These are phyloP conservation scores for Leptomonas pyrrhocoris DNA, from an alignment of 208 protist genomes.

Conservation along the genomic window DNA sequence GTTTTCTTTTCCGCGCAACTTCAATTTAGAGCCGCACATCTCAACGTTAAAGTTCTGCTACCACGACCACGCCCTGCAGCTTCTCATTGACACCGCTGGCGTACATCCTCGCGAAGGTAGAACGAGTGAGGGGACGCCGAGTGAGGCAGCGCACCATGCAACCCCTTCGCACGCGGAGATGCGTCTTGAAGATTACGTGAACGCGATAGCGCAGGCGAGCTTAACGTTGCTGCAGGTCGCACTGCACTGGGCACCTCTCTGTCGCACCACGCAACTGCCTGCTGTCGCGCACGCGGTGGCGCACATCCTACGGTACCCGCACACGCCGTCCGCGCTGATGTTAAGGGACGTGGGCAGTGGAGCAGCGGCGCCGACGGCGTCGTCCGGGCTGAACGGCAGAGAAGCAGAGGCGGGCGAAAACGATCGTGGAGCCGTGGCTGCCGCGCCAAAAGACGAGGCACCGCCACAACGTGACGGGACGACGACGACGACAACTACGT, in stretches of 20 bases:
- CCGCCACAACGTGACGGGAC: too few relatives aligned
- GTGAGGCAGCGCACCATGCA: background rate
- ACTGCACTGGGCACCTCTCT: constrained; percentile 32
- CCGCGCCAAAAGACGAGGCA: too few relatives aligned
- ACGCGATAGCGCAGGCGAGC: constrained; percentile 1
- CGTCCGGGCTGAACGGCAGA: background rate
- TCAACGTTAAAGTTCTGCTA: constrained; percentile 15
- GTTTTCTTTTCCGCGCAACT: background rate
- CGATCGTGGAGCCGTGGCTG: background rate
- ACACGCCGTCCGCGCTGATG: background rate
- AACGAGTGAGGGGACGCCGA: background rate
- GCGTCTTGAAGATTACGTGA: background rate
- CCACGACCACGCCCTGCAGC: constrained; percentile 14
- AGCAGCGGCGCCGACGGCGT: background rate
- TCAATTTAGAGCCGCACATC: constrained; percentile 11
- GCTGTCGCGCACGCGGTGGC: constrained; percentile 1
- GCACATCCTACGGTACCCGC: background rate
- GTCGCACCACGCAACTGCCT: constrained; percentile 26
- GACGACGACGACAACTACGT: background rate
- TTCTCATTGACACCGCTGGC: background rate
- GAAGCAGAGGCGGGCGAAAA: too few relatives aligned
- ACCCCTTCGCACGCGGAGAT: background rate
- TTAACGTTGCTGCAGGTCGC: constrained; percentile 5
- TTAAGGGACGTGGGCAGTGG: background rate
- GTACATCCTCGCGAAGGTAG: background rate